These are phyloP conservation scores for Clitopilus hobsonii DNA, from an alignment of 768 basidiomycete species.

Conservation along the genomic window DNA sequence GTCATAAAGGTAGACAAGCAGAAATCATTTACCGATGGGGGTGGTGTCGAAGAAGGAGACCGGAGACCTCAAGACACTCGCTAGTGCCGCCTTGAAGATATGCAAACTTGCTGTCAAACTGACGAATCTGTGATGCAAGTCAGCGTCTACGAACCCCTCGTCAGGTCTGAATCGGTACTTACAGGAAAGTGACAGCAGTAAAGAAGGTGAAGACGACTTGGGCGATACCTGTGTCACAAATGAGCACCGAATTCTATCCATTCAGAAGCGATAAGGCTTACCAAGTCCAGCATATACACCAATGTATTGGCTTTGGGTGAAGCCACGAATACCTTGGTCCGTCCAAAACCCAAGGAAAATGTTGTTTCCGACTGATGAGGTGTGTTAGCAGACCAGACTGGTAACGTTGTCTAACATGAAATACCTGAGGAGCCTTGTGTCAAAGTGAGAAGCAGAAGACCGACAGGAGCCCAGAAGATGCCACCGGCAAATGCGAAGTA, in stretches of 20 bases:
- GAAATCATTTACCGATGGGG: conserved; percentile 43
- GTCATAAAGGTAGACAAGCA: neutral
- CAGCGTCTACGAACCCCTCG: neutral
- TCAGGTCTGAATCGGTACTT: conserved; percentile 4
- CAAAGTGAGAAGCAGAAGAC: conserved; percentile 38
- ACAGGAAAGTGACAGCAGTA: conserved; percentile 48
- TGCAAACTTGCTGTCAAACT: conserved; percentile 36
- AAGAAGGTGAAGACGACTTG: conserved; percentile 49
- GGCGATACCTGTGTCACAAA: conserved; percentile 31
- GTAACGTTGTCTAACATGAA: too few relatives aligned
- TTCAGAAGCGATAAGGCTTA: conserved; percentile 11
- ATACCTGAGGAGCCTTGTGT: conserved; percentile 49
- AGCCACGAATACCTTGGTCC: conserved; percentile 45
- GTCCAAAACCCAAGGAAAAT: conserved; percentile 78
- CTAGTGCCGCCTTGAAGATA: conserved; percentile 53
- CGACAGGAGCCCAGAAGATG: conserved; percentile 39
- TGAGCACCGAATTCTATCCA: neutral
- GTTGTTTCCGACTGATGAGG: conserved; percentile 48
- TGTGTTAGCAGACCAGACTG: neutral
- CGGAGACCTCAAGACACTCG: conserved; percentile 54
- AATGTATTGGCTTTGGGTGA: conserved; percentile 66
- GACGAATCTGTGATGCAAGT: conserved; percentile 20
- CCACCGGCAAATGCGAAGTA: conserved; percentile 47
- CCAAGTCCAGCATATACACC: conserved; percentile 46
- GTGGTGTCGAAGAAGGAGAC: conserved; percentile 71